Evolutionary conservation across 768 basidiomycete genomes (phyloP).

Genomic region (Xerocomus potaroensis): DNA sequence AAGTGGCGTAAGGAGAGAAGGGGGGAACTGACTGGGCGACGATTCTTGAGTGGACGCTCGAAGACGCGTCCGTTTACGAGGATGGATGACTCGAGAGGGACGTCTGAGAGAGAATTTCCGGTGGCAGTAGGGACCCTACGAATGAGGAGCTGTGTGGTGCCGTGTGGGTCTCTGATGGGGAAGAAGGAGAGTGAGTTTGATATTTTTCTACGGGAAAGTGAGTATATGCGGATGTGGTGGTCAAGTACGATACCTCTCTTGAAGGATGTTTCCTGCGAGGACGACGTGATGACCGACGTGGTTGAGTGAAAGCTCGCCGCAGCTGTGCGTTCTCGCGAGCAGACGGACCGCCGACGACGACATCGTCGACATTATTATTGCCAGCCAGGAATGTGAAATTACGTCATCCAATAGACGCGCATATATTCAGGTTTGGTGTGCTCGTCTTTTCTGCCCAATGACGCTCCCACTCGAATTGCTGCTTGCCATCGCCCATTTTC

Average conservation of each 20-base stretch:
- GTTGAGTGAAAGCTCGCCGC: constrained; percentile 49
- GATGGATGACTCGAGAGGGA: constrained; percentile 77
- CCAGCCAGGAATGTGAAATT: too few relatives aligned
- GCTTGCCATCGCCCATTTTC: constrained; percentile 43
- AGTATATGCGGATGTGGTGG: too few relatives aligned
- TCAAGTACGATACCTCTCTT: too few relatives aligned
- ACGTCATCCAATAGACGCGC: constrained; percentile 11
- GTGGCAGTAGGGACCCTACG: constrained; percentile 39
- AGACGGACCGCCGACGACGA: too few relatives aligned
- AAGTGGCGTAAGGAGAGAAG: too few relatives aligned
- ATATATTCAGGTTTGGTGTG: background rate
- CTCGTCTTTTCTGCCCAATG: background rate
- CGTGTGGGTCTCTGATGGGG: constrained; percentile 75
- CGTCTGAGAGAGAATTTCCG: constrained; percentile 44
- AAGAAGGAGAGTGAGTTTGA: constrained; percentile 76
- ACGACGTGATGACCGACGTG: constrained; percentile 59
- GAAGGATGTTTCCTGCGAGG: constrained; percentile 78
- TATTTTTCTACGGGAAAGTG: constrained; percentile 56
- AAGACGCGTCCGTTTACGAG: constrained; percentile 71
- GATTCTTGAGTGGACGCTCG: constrained; percentile 56
- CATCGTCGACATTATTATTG: too few relatives aligned
- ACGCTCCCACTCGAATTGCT: constrained; percentile 62
- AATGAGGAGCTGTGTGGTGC: constrained; percentile 75
- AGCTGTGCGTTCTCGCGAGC: constrained; percentile 68
- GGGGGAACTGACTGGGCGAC: constrained; percentile 63